These are phyloP conservation scores for apple (Malus domestica) DNA, from an alignment of 306 rosid genomes.

Conservation along the genomic window ASM211411v1 NC_041796.1:1033501-1034000, in stretches of 20 bases:
- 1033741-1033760: not conserved
- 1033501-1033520: constrained; percentile 40
- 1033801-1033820: constrained; percentile 5
- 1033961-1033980: not conserved
- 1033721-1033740: constrained; percentile 17
- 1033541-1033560: constrained; percentile 7
- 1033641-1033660: too few relatives aligned
- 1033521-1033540: constrained; percentile 15
- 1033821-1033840: constrained; percentile 67
- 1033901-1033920: constrained; percentile 2
- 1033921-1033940: not conserved
- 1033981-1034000: not conserved
- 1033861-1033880: not conserved
- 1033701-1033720: too few relatives aligned
- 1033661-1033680: too few relatives aligned
- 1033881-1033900: not conserved
- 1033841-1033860: constrained; percentile 45
- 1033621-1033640: too few relatives aligned
- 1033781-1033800: not conserved
- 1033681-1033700: too few relatives aligned
- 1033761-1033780: not conserved
- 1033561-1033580: constrained; percentile 5
- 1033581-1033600: fast-evolving
- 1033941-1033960: not conserved
- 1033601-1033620: too few relatives aligned